Base-by-base conservation (phyloP, 1,284 basidiomycete genomes). In the Naganishia liquefaciens region DNA sequence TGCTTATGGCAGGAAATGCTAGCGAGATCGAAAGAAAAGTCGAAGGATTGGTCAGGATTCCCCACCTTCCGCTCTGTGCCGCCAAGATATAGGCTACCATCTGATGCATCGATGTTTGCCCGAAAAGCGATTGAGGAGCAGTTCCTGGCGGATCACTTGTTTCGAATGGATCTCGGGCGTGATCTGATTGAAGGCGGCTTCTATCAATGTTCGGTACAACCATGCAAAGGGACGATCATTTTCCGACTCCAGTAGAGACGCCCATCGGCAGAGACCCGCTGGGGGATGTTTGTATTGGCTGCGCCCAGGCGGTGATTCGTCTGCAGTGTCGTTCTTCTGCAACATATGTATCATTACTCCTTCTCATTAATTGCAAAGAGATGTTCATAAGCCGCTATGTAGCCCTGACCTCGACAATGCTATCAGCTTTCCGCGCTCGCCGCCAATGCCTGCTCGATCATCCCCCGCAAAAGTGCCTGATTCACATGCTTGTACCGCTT, bases 391-490 rank as follows among this genome's bases (percentile, higher is more conserved):
- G 4, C 33, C 13, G 51, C 33, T 39, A 11, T 19, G n/a, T 37
- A 47, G 39, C 15, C 50, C 4, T 30, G 51, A 6, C 33, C 13
- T n/a, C 33, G 28, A 39, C 19, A 30, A 19, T 17, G 51, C 19
- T 13, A 13, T 37, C 33, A 37, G 4, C 33, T 28, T n/a, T 50
- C 30, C 5, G 57, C 57, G 19, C 40, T 37, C 37, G 57, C 54
- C 23, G 54, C 57, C 33, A 60, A 27, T 15, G 57, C 57, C 27
- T 60, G 33, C 46, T 60, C 57, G 33, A 60, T 60, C 57, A 60
- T 37, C 5, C 33, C 57, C 10, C 57, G 57, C n/a, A 60, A 19
- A 46, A 60, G 49, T 10, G 57, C 37, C 33, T 60, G 57, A 23
- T 50, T 60, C 28, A 60, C 57, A 37, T 40, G 27, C 23, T 49